Evolutionary conservation across 2,329 filamentous ascomycete genomes (phyloP).

Genomic region (Raffaelea ambrosiae): DNA sequence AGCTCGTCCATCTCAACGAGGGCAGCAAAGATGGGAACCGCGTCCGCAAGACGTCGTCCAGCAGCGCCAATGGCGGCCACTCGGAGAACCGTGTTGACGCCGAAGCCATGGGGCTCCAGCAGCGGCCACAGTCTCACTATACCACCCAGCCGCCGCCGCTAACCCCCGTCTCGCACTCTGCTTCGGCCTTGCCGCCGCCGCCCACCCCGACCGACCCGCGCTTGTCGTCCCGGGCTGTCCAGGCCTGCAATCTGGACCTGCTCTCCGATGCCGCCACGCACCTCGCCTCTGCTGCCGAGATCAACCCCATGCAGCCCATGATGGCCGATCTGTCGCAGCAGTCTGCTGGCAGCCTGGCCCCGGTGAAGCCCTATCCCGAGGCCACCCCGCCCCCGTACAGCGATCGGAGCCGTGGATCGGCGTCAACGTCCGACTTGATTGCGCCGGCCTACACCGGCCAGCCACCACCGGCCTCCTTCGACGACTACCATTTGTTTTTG

Average conservation of each 20-base stretch:
- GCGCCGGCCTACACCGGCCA: slow-evolving; percentile 30
- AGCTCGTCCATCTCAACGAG: slow-evolving; percentile 56
- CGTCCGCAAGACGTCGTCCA: slow-evolving; percentile 43
- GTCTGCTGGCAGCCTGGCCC: slow-evolving; percentile 27
- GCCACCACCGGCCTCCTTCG: slow-evolving; percentile 32
- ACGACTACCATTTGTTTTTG: slow-evolving; percentile 51
- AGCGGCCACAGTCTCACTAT: slow-evolving; percentile 17
- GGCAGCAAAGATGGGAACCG: slow-evolving; percentile 44
- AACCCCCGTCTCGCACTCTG: background rate
- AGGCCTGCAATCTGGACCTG: slow-evolving; percentile 48
- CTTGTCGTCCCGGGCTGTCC: slow-evolving; percentile 31
- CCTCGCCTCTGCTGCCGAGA: slow-evolving; percentile 44
- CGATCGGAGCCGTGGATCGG: slow-evolving; percentile 35
- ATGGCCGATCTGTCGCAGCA: slow-evolving; percentile 35
- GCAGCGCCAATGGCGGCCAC: slow-evolving; percentile 35
- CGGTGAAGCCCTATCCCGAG: slow-evolving; percentile 43
- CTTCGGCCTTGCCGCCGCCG: slow-evolving; percentile 7
- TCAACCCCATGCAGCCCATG: slow-evolving; percentile 42
- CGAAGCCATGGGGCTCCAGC: slow-evolving; percentile 29
- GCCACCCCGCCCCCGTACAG: slow-evolving; percentile 30
- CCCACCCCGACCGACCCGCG: slow-evolving; percentile 37
- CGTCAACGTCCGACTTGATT: slow-evolving; percentile 30
- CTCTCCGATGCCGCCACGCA: slow-evolving; percentile 50
- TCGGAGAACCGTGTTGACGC: slow-evolving; percentile 25
- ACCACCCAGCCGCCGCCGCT: slow-evolving; percentile 10